Conservation (phyloP, 106 monocot genomes). For the Acorus calamus region DNA sequence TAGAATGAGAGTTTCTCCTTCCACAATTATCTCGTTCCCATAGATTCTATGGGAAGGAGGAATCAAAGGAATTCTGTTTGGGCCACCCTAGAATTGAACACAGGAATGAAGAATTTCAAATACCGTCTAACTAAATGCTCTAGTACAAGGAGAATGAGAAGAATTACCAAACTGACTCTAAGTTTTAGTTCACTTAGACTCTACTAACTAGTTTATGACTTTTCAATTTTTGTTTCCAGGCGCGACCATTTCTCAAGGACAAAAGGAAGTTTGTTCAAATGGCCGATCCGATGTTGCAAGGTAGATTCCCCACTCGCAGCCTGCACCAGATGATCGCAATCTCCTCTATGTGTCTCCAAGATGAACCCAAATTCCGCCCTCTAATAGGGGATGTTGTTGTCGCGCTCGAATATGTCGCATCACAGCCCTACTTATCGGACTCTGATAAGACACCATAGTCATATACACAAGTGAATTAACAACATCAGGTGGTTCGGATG, state of each 20-base stretch:
- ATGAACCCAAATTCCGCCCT: constrained; percentile 49
- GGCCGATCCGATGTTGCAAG: constrained; percentile 52
- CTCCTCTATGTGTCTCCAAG: constrained; percentile 53
- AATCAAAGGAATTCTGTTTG: too few relatives aligned
- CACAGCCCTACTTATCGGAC: constrained; percentile 35
- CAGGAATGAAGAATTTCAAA: too few relatives aligned
- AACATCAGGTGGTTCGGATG: too few relatives aligned
- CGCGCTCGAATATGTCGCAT: constrained; percentile 53
- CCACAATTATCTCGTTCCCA: too few relatives aligned
- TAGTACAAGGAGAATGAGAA: too few relatives aligned
- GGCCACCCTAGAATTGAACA: too few relatives aligned
- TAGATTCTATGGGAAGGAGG: too few relatives aligned
- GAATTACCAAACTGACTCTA: too few relatives aligned
- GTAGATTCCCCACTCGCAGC: constrained; percentile 43
- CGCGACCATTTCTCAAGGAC: constrained; percentile 50
- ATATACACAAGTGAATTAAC: too few relatives aligned
- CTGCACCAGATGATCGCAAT: constrained; percentile 49
- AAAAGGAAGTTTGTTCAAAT: constrained; percentile 28
- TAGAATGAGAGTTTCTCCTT: too few relatives aligned
- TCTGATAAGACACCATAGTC: not conserved
- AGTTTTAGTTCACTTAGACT: too few relatives aligned
- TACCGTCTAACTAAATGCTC: too few relatives aligned
- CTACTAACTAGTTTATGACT: not conserved
- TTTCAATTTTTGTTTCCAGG: constrained; percentile 18
- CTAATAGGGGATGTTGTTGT: constrained; percentile 33